Base-by-base conservation (phyloP, 2,329 filamentous ascomycete species). In the Dendrostoma leiphaemia region DNA sequence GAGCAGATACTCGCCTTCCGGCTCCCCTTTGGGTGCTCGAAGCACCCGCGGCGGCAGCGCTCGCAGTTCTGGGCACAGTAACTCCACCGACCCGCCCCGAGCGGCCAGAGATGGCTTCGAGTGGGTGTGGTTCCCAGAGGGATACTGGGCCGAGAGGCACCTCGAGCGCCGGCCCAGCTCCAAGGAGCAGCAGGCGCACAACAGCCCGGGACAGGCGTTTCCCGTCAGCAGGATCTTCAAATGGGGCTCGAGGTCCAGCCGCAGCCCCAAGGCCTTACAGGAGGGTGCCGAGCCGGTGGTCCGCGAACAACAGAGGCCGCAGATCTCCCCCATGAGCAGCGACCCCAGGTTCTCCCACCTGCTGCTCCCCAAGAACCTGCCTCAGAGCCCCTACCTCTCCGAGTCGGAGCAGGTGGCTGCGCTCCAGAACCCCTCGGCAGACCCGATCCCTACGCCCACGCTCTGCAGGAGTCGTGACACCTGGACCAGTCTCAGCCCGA, bases 51-150 rank as follows among this genome's bases (percentile, higher is more conserved):
- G 64, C 15, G 23, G 48, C 4, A 28, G 41, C 29, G 26, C 51
- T 8, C 35, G 19, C 31, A 48, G 29, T 17, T 52, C 48, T 31
- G 40, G 26, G 13, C 26, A n/a, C 31, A 35, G 19, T 12, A 64
- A 19, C n/a, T n/a, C n/a, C 23, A 38, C 78, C 26, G 80, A 84
- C 53, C 81, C 81, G 3, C 82, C 81, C 23, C 76, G 82, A 2
- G 74, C 78, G n/a, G 69, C 82, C 50, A 77, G 68, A 46, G 73
- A 77, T 41, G 81, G 81, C 37, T 74, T 68, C 62, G 82, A 85
- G 69, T 85, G 80, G 82, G 82, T 84, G 23, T 84, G 81, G 82
- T 84, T 81, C 63, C 81, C 82, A 1, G 78, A 76, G 48, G 82
- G 82, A 6, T 85, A 82, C 63, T 84, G 81, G 81, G 82, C 82